These are phyloP conservation scores for Mimosa bimucronata DNA, from an alignment of 306 rosid species.

Conservation along the genomic window DNA sequence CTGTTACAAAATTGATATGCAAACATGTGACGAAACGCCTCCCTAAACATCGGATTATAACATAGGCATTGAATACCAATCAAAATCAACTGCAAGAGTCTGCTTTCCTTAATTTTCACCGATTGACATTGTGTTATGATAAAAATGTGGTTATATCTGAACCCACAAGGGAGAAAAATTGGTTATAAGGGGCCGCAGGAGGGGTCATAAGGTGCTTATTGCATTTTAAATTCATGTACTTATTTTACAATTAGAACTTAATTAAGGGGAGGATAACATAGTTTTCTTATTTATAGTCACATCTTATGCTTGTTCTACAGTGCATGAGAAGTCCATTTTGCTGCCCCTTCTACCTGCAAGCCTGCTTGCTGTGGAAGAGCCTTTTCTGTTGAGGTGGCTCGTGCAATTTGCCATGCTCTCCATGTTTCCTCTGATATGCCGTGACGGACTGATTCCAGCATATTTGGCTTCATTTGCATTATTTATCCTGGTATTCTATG, in stretches of 20 bases:
- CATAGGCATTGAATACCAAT: neutral
- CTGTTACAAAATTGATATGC: neutral
- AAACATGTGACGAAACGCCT: neutral
- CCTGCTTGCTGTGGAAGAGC: slow-evolving; percentile 81
- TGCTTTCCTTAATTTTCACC: neutral
- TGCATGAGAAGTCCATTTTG: slow-evolving; percentile 93
- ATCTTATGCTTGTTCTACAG: slow-evolving; percentile 48
- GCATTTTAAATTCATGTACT: neutral
- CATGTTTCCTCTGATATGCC: slow-evolving; percentile 80
- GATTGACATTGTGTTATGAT: neutral
- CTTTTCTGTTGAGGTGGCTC: slow-evolving; percentile 63
- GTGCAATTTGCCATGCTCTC: slow-evolving; percentile 71
- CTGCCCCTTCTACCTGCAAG: slow-evolving; percentile 90
- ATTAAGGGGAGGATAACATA: neutral
- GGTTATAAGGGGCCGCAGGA: neutral
- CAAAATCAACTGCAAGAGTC: neutral
- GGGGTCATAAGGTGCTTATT: neutral
- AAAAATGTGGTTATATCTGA: neutral
- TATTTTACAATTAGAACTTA: neutral
- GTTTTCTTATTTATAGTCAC: neutral
- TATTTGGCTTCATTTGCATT: slow-evolving; percentile 65
- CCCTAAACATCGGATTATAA: neutral
- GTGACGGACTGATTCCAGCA: slow-evolving; percentile 66
- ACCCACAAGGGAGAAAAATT: neutral
- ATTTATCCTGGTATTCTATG: slow-evolving; percentile 51